Evolutionary conservation across 306 rosid species (phyloP).

Genomic region (Argentina anserina): DNA sequence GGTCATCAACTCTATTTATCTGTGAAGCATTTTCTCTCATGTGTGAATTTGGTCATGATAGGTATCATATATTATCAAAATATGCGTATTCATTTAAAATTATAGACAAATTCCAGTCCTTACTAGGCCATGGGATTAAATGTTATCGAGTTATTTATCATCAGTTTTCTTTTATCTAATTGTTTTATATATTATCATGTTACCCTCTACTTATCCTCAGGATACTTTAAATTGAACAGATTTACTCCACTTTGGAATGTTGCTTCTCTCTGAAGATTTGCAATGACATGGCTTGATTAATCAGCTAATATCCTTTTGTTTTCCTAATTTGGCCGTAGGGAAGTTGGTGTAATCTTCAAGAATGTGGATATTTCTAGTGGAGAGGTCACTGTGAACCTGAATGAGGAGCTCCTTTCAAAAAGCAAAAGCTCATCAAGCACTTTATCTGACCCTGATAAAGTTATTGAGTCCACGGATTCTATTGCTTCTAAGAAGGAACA

Average conservation of each 20-base stretch:
- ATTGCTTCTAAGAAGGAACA: conserved; percentile 37
- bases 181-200: not conserved
- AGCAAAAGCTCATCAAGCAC: conserved; percentile 53
- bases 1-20: conserved; percentile 55
- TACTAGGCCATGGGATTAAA: not conserved
- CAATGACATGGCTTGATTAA: conserved; percentile 8
- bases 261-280: not conserved
- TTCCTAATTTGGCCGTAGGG: conserved; percentile 68
- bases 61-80: conserved; percentile 44
- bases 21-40: conserved; percentile 76
- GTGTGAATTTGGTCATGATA: conserved; percentile 89
- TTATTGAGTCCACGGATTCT: conserved; percentile 43
- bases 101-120: not conserved
- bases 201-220: not conserved
- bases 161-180: not conserved
- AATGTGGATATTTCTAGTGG: conserved; percentile 67
- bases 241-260: not conserved
- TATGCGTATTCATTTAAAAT: not conserved
- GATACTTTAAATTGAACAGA: not conserved
- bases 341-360: conserved; percentile 81
- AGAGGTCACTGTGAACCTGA: conserved; percentile 68
- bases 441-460: conserved; percentile 47
- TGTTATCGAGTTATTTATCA: not conserved
- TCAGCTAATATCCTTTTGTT: conserved; percentile 17
- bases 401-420: conserved; percentile 64